phyloP scores from a whole-genome alignment of 306 rosid genomes.

The Pterocarpus macrocarpus region DNA sequence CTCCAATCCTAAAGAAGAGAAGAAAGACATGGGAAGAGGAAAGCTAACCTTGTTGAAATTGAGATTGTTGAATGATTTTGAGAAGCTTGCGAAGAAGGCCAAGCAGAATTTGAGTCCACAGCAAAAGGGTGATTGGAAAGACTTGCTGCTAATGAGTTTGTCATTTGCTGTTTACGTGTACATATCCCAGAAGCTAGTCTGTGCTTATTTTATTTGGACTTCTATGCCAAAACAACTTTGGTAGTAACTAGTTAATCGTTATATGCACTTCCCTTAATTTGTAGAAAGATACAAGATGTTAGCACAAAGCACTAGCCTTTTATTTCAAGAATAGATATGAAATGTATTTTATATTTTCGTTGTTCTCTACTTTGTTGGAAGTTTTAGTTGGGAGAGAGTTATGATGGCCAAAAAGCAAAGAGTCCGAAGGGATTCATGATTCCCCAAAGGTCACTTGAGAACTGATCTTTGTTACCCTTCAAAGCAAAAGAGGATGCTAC shows the following conservation, averaged over 20 bases:
- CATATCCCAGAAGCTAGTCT: conserved; percentile 74
- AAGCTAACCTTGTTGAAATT: conserved; percentile 28
- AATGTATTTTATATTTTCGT: not conserved
- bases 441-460: not conserved
- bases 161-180: conserved; percentile 93
- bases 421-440: too few relatives aligned
- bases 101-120: conserved; percentile 74
- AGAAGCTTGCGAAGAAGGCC: conserved; percentile 58
- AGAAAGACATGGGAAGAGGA: conserved; percentile 46
- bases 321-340: not conserved
- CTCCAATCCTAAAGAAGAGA: conserved; percentile 40
- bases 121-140: conserved; percentile 90
- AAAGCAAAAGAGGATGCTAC: not conserved
- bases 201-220: conserved; percentile 80
- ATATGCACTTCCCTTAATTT: not conserved
- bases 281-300: not conserved
- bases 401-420: not conserved
- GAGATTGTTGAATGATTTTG: conserved; percentile 53
- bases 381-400: not conserved
- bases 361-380: not conserved
- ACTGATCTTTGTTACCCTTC: not conserved
- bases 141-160: conserved; percentile 78
- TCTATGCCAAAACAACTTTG: conserved; percentile 63
- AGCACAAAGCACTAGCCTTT: not conserved
- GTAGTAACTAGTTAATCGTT: conserved; percentile 48